phyloP scores from a whole-genome alignment of 2,329 filamentous ascomycete species.

The Cercospora sp. region DNA sequence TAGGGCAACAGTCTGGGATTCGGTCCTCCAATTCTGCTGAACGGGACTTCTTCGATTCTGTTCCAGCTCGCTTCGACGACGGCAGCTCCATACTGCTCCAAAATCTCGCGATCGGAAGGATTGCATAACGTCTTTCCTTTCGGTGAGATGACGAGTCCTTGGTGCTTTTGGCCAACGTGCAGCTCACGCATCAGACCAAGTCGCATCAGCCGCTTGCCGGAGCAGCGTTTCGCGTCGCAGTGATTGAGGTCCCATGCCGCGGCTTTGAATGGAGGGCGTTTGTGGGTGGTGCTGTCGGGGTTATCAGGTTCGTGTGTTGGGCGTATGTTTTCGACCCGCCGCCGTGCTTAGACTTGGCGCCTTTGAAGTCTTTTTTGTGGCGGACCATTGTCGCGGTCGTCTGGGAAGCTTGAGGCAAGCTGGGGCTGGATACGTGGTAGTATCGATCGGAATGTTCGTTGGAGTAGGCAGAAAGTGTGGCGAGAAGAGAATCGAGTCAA shows the following conservation, averaged over 20 bases:
- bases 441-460: neutral
- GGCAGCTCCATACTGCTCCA: constrained; percentile 87
- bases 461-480: neutral
- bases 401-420: too few relatives aligned
- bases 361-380: constrained; percentile 89
- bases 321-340: constrained; percentile 53
- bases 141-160: constrained; percentile 90
- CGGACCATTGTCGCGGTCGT: constrained; percentile 47
- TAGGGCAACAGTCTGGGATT: constrained; percentile 91
- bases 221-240: constrained; percentile 95
- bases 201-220: constrained; percentile 90
- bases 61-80: constrained; percentile 99
- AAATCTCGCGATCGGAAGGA: constrained; percentile 75
- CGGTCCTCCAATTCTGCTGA: constrained; percentile 86
- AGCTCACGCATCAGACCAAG: constrained; percentile 92
- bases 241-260: constrained; percentile 98
- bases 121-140: constrained; percentile 87
- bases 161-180: constrained; percentile 85
- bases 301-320: constrained; percentile 36
- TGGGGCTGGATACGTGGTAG: neutral
- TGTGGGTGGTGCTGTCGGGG: constrained; percentile 19
- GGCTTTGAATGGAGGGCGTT: constrained; percentile 72
- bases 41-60: constrained; percentile 85
- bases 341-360: constrained; percentile 52
- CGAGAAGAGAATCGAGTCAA: neutral